Evolutionary conservation across 2,329 filamentous ascomycete genomes (phyloP).

Genomic region (Setomelanomma holmii): DNA sequence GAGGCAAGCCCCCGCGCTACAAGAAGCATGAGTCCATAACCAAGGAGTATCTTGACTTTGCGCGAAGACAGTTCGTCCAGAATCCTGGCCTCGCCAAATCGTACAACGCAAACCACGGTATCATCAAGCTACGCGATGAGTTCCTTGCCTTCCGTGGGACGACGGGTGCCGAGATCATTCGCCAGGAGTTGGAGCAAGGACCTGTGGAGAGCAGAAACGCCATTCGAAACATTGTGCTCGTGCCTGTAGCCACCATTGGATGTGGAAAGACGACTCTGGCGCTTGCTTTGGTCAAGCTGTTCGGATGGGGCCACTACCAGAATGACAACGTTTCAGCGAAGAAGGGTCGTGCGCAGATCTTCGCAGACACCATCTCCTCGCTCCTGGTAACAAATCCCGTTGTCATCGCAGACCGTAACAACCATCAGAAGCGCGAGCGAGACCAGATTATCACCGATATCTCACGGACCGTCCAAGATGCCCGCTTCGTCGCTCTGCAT

Average conservation of each 20-base stretch:
- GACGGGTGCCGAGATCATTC: constrained; percentile 88
- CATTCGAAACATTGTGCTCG: constrained; percentile 75
- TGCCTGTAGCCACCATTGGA: constrained; percentile 90
- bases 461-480: constrained; percentile 64
- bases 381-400: constrained; percentile 70
- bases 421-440: constrained; percentile 86
- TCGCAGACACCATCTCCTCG: constrained; percentile 74
- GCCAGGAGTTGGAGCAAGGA: constrained; percentile 68
- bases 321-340: constrained; percentile 94
- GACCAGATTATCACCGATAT: constrained; percentile 87
- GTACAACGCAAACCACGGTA: constrained; percentile 91
- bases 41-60: constrained; percentile 86
- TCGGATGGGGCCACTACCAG: constrained; percentile 91
- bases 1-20: constrained; percentile 74
- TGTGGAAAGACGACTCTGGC: constrained; percentile 97
- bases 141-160: constrained; percentile 85
- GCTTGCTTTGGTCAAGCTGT: constrained; percentile 79
- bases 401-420: constrained; percentile 93
- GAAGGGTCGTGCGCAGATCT: constrained; percentile 75
- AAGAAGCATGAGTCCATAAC: constrained; percentile 92
- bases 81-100: constrained; percentile 71
- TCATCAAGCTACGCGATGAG: constrained; percentile 87
- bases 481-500: constrained; percentile 82
- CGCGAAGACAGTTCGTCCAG: constrained; percentile 72
- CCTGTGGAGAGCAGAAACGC: constrained; percentile 62